Evolutionary conservation across 2,329 filamentous ascomycete genomes (phyloP).

Genomic region (Colletotrichum lini): DNA sequence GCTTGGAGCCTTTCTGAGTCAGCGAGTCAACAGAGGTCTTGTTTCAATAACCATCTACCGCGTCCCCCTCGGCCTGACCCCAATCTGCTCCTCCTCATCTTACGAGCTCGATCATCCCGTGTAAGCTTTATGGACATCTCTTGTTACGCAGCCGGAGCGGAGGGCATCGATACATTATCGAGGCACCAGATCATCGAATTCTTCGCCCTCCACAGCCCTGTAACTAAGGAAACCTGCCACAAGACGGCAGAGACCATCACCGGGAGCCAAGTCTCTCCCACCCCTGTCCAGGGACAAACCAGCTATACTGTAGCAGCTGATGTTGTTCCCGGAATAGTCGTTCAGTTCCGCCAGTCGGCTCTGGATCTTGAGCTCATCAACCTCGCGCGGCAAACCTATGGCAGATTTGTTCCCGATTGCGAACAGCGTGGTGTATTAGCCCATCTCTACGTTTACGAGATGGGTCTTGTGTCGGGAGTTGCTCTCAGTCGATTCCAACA

Average conservation of each 20-base stretch:
- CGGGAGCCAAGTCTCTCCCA: neutral
- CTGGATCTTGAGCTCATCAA: neutral
- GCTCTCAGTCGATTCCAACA: slow-evolving; percentile 3
- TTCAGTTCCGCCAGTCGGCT: neutral
- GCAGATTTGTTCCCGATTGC: neutral
- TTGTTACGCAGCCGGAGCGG: neutral
- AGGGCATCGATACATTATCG: neutral
- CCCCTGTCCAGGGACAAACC: neutral
- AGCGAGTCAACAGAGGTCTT: too few relatives aligned
- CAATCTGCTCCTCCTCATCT: neutral
- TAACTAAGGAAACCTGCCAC: neutral
- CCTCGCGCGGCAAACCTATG: neutral
- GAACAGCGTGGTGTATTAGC: neutral
- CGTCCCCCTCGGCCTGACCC: too few relatives aligned
- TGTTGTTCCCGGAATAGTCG: neutral
- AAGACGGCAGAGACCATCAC: neutral
- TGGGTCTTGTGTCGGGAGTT: neutral
- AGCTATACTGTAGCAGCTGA: neutral
- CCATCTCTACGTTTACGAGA: neutral
- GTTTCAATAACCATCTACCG: neutral
- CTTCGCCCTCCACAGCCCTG: neutral
- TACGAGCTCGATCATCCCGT: neutral
- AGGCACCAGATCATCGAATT: neutral
- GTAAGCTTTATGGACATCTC: neutral
- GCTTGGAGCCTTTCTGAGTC: too few relatives aligned